Evolutionary conservation across 164 flowering plant species (phyloP), one percentile per base, ranked within the genome.

Genomic region (Umbellularia californica): DNA sequence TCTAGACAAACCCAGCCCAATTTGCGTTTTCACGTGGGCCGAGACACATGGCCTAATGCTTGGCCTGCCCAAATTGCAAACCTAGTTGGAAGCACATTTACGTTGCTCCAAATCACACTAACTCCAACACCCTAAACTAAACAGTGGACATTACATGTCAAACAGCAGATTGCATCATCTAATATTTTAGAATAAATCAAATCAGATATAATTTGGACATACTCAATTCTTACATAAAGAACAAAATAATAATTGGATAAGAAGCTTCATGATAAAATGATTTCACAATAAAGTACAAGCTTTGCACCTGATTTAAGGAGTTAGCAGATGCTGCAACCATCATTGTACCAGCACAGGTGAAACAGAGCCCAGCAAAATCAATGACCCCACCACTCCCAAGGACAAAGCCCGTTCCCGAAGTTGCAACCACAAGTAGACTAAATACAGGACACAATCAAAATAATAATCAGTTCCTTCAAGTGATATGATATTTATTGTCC

Each of bases 271-370:
- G 10, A 22, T 64, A 30, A 12, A 24, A 50, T 28, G 41, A 64
- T 24, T 55, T 15, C 24, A 3, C 50, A 2, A 64, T 2, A 50
- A 3, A 58, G 27, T 51, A 50, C 23, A 67, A 68, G 63, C 58
- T 33, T 41, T 47, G 9, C 50, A 95, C 99, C 94, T 95, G 99
- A 83, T 93, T 95, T 73, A 93, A 83, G 58, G 99, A 88, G 80
- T 85, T 92, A 17, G 99, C 99, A 75, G 99, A 85, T 41, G 98
- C 92, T 33, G 99, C 94, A 78, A 90, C 96, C 99, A 95, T 92
- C 99, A 95, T 95, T 19, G 99, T 95, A 50, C 97, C 99, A 70
- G 90, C 85, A 85, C 99, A 93, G 3, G 99, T 92, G 77, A 82
- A 90, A 84, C 90, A 90, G 80, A 93, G 93, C 65, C 93, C 97